phyloP scores from a whole-genome alignment of 306 rosid genomes.

The Mimosa pudica region DNA sequence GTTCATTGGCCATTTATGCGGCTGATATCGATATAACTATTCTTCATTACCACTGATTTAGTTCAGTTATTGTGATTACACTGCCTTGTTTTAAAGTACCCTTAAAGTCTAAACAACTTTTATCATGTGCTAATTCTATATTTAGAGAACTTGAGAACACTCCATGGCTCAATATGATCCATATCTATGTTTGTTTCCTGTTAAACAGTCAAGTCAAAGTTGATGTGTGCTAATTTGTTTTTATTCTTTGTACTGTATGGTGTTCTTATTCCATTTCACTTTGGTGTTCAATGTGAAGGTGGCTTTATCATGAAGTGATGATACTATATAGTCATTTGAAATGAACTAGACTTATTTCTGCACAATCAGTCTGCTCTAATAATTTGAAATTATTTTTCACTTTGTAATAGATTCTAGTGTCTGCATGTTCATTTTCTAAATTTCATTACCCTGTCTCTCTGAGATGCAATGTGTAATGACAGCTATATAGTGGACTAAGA shows the following conservation, averaged over 20 bases:
- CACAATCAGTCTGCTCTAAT: not conserved
- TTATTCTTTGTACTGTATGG: slow-evolving; percentile 1
- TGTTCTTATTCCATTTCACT: not conserved
- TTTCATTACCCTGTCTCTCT: slow-evolving; percentile 1
- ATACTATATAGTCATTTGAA: not conserved
- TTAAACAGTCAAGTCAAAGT: not conserved
- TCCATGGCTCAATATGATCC: slow-evolving; percentile 2
- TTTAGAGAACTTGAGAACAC: not conserved
- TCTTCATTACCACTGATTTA: not conserved
- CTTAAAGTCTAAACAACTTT: not conserved
- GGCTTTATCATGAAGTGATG: not conserved
- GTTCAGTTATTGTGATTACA: slow-evolving; percentile 1
- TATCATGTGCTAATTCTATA: not conserved
- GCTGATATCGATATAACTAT: not conserved
- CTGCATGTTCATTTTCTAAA: slow-evolving; percentile 4
- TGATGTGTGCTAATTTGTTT: slow-evolving; percentile 2
- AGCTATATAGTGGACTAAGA: not conserved
- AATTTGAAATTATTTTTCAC: slow-evolving; percentile 1
- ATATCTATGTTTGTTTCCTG: not conserved
- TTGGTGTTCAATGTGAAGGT: not conserved
- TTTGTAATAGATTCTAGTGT: slow-evolving; percentile 8
- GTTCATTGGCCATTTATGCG: slow-evolving; percentile 4
- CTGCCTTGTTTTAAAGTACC: slow-evolving; percentile 1
- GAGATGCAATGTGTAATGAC: not conserved
- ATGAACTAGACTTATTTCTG: slow-evolving; percentile 6